A percentile compares a stretch with the other conserved stretches of the same genome.
These are phyloP conservation scores for Gaeumannomyces sp. DNA, from an alignment of 2,329 filamentous ascomycete genomes.

Conservation along the genomic window DNA sequence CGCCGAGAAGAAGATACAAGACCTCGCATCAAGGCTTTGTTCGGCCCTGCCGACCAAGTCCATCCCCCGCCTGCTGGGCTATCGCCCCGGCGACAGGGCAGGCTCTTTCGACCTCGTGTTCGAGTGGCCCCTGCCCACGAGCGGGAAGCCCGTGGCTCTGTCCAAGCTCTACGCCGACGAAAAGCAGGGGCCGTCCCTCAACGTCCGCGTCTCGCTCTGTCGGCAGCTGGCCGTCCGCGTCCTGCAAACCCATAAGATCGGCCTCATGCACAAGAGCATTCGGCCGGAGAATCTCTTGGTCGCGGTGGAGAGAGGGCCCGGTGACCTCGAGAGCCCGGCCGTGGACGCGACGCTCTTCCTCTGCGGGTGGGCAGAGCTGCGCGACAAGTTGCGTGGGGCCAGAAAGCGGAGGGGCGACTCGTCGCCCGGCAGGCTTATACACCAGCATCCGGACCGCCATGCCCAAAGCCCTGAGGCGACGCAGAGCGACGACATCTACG, in stretches of 20 bases:
- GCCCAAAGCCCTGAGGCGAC: not conserved
- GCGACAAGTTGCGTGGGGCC: not conserved
- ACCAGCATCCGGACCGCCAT: not conserved
- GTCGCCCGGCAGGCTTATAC: not conserved
- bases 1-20: not conserved
- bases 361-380: not conserved
- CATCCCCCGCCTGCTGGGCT: not conserved
- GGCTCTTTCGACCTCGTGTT: not conserved
- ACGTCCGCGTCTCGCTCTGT: not conserved
- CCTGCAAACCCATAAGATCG: not conserved
- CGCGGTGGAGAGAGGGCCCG: not conserved
- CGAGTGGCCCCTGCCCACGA: not conserved
- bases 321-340: not conserved
- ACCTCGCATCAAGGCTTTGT: not conserved
- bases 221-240: not conserved
- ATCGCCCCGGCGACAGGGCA: not conserved
- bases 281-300: not conserved
- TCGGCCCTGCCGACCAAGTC: not conserved
- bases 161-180: not conserved
- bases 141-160: not conserved
- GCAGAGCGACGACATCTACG: too few relatives aligned
- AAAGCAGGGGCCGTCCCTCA: not conserved
- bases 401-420: not conserved
- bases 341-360: not conserved
- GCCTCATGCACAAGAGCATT: constrained; percentile 1